phyloP scores from a whole-genome alignment of 768 basidiomycete genomes.

The Panellus pusillus region DNA sequence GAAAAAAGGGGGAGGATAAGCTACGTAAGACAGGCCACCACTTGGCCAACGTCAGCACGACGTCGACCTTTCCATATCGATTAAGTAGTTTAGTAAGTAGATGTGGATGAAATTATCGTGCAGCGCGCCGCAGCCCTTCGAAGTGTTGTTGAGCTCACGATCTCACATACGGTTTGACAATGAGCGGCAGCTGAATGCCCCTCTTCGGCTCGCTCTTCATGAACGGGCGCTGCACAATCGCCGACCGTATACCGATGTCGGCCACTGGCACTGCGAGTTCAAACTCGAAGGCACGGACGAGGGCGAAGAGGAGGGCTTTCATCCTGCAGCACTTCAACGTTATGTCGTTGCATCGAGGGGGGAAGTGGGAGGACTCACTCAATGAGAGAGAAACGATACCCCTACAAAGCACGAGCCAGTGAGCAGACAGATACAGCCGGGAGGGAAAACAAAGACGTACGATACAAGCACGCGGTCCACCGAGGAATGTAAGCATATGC shows the following conservation, averaged over 20 bases:
- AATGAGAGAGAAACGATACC: conserved; percentile 44
- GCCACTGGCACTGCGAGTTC: conserved; percentile 32
- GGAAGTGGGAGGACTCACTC: conserved; percentile 33
- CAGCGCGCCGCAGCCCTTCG: too few relatives aligned
- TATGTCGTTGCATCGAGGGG: neutral
- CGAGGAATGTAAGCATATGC: conserved; percentile 40
- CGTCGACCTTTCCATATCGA: too few relatives aligned
- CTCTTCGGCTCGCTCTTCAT: conserved; percentile 23
- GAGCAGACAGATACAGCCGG: too few relatives aligned
- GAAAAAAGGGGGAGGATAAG: too few relatives aligned
- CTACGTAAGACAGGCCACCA: too few relatives aligned
- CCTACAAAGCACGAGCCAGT: too few relatives aligned
- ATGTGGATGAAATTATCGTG: too few relatives aligned
- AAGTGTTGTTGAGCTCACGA: too few relatives aligned
- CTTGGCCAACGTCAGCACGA: too few relatives aligned
- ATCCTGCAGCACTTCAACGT: conserved; percentile 10
- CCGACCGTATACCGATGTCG: conserved; percentile 21
- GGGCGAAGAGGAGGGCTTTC: conserved; percentile 36
- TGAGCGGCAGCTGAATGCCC: conserved; percentile 29
- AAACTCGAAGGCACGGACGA: conserved; percentile 38
- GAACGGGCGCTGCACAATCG: conserved; percentile 31
- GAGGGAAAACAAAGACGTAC: conserved; percentile 9
- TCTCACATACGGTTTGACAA: neutral
- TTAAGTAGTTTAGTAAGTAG: too few relatives aligned
- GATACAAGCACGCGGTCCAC: conserved; percentile 48